Evolutionary conservation across 2,329 filamentous ascomycete species (phyloP).

Genomic region (Geosmithia morbida): DNA sequence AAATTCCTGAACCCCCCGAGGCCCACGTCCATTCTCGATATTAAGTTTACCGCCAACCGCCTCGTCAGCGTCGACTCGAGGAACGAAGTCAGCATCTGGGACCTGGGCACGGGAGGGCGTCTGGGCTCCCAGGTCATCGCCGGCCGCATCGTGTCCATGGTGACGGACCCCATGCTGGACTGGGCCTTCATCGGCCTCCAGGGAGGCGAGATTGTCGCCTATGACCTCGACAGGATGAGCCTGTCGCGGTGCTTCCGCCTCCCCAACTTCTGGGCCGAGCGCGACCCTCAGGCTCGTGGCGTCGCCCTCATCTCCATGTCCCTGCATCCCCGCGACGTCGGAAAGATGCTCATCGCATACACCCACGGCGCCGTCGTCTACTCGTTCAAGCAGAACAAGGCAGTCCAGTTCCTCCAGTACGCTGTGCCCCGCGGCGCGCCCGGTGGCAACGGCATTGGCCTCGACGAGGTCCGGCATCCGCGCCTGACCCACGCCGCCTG

Average conservation of each 20-base stretch:
- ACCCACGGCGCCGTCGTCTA: conserved; percentile 77
- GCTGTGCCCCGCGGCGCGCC: conserved; percentile 67
- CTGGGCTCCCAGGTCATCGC: conserved; percentile 61
- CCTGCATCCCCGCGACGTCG: conserved; percentile 84
- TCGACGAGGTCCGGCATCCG: conserved; percentile 53
- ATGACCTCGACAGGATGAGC: conserved; percentile 73
- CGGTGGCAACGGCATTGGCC: conserved; percentile 56
- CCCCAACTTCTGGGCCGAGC: conserved; percentile 73
- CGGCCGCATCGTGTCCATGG: conserved; percentile 57
- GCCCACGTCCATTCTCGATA: conserved; percentile 56
- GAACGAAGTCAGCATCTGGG: conserved; percentile 76
- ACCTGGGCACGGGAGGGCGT: conserved; percentile 55
- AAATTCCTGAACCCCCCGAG: conserved; percentile 58
- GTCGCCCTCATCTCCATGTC: conserved; percentile 59
- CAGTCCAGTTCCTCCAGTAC: conserved; percentile 72
- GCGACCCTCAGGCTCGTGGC: conserved; percentile 49
- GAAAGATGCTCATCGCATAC: conserved; percentile 84
- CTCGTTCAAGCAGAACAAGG: conserved; percentile 82
- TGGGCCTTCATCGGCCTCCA: conserved; percentile 80
- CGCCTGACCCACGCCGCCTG: conserved; percentile 72
- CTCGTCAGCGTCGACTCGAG: conserved; percentile 73
- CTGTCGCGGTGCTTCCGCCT: conserved; percentile 61
- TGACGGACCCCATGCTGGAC: conserved; percentile 81
- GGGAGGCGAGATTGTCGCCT: conserved; percentile 78
- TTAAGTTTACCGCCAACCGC: conserved; percentile 79